Evolutionary conservation across 2,329 filamentous ascomycete genomes (phyloP), one percentile per base, ranked within the genome.

Genomic region (Paraphoma chrysanthemicola): DNA sequence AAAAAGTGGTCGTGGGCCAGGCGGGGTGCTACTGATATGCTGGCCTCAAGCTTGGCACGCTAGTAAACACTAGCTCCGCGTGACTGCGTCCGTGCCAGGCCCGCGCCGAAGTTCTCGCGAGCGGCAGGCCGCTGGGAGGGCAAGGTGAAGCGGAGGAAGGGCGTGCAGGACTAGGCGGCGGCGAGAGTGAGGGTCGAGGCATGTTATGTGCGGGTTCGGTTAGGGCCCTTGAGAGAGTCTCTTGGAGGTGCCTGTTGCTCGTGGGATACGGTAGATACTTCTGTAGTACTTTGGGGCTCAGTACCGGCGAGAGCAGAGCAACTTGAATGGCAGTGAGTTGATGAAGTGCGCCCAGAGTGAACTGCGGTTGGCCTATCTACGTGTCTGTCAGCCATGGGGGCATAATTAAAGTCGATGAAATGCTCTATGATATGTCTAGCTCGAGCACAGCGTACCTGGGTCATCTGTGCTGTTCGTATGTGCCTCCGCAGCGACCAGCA

Each of bases 81-180:
- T 14, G 33, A 36, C 10, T 23, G 33, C 10, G 33, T 14, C 33
- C 33, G 33, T 36, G 33, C 33, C 33, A 36, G 33, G 14, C 10
- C 33, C 14, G 14, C 14, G 33, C 33, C 33, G 33, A 36, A 36
- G 33, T 10, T 36, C 33, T 36, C 9, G 14, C 33, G 33, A 7
- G 33, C 33, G 3, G 33, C 6, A 10, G 16, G 47, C 23, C 47
- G 51, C 17, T 7, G 43, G 38, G 46, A 48, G 30, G 47, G 44
- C 31, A 28, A 57, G 45, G 45, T 57, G 54, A 50, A 53, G 53
- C 44, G 44, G 44, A 16, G 44, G 44, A 17, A 14, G 28, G 23
- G 47, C 14, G 23, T 18, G 38, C 54, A 57, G 47, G 28, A 46
- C 33, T 50, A 50, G 46, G 49, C 29, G 46, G 44, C 54, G 53